phyloP scores from a whole-genome alignment of 257 asterid species.

The Solanum pennellii region DNA sequence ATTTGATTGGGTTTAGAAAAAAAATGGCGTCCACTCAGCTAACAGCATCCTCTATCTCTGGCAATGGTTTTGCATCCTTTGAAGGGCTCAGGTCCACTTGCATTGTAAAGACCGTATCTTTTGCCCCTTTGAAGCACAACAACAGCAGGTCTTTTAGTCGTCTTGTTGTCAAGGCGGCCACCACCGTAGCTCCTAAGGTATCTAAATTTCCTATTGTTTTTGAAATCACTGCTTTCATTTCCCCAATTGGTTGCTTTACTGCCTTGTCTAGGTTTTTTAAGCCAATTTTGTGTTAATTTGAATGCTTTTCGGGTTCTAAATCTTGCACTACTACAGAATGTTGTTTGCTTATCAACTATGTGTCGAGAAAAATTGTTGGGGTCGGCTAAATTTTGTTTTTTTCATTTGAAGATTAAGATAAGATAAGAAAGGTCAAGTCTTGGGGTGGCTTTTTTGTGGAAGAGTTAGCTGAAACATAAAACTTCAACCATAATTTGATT shows the following conservation, averaged over 20 bases:
- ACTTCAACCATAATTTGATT: background rate
- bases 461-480: background rate
- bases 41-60: conserved; percentile 63
- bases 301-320: background rate
- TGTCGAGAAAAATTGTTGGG: background rate
- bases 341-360: background rate
- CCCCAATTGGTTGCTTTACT: background rate
- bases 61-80: conserved; percentile 59
- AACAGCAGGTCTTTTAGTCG: conserved; percentile 38
- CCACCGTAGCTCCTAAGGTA: conserved; percentile 91
- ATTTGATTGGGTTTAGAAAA: conserved; percentile 2
- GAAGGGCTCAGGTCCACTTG: conserved; percentile 61
- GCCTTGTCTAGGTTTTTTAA: background rate
- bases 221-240: background rate
- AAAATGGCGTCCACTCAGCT: conserved; percentile 79
- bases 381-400: background rate
- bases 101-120: conserved; percentile 29
- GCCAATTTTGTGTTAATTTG: background rate
- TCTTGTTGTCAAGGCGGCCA: conserved; percentile 79
- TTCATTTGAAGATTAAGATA: background rate
- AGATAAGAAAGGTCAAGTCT: background rate
- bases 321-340: background rate
- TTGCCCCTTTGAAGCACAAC: conserved; percentile 39
- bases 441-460: background rate
- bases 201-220: background rate